Evolutionary conservation across 768 basidiomycete genomes (phyloP).

Genomic region (Galerina marginata): DNA sequence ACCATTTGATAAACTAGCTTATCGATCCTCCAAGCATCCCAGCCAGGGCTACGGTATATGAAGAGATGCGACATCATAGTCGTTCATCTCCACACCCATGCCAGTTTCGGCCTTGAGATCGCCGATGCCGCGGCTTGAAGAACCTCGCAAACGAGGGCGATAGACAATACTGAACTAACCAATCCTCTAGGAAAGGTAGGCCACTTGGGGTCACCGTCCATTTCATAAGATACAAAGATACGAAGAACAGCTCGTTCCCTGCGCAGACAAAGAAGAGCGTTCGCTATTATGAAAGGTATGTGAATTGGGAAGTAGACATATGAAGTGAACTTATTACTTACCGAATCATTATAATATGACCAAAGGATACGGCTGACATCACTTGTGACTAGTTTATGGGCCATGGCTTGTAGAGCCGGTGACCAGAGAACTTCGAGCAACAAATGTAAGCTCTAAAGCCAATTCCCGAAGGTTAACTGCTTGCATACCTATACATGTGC

Average conservation of each 20-base stretch:
- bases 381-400: slow-evolving; percentile 90
- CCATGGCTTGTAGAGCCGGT: slow-evolving; percentile 89
- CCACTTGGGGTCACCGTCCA: slow-evolving; percentile 79
- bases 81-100: slow-evolving; percentile 57
- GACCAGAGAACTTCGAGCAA: slow-evolving; percentile 75
- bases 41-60: slow-evolving; percentile 70
- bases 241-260: slow-evolving; percentile 95
- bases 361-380: slow-evolving; percentile 92
- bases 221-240: slow-evolving; percentile 91
- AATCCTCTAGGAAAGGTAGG: slow-evolving; percentile 34
- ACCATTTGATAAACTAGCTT: slow-evolving; percentile 54
- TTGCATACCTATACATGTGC: slow-evolving; percentile 95
- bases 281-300: slow-evolving; percentile 47
- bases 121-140: too few species aligned
- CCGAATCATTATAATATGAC: slow-evolving; percentile 93
- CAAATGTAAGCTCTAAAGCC: slow-evolving; percentile 16
- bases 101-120: slow-evolving; percentile 55
- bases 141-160: too few species aligned
- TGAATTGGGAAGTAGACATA: not conserved
- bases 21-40: slow-evolving; percentile 61
- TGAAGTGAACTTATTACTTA: slow-evolving; percentile 43
- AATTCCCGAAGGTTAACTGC: slow-evolving; percentile 1
- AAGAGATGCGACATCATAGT: slow-evolving; percentile 59
- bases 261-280: slow-evolving; percentile 93
- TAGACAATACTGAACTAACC: too few species aligned